phyloP scores from a whole-genome alignment of 768 basidiomycete genomes.

The Pulveroboletus sp. region DNA sequence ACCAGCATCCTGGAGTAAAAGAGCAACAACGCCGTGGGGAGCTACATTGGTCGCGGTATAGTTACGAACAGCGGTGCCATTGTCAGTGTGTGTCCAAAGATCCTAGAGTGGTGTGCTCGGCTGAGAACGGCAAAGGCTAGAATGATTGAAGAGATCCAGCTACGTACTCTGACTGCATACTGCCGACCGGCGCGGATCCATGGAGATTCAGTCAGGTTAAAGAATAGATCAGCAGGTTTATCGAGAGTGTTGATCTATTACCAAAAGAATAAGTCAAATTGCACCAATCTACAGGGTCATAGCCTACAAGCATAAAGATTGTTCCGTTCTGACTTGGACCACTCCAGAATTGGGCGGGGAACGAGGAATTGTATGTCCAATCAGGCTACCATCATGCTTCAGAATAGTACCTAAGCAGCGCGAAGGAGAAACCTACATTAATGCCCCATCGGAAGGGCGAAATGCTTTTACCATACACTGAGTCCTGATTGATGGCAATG shows the following conservation, averaged over 20 bases:
- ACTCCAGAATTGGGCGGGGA: slow-evolving; percentile 66
- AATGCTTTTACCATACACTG: slow-evolving; percentile 54
- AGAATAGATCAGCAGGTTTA: slow-evolving; percentile 50
- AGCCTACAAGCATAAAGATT: slow-evolving; percentile 58
- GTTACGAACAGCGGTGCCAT: slow-evolving; percentile 59
- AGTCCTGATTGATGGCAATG: slow-evolving; percentile 63
- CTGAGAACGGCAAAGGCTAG: too few relatives aligned
- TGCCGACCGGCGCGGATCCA: slow-evolving; percentile 64
- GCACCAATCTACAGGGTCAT: neutral
- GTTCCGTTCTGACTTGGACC: slow-evolving; percentile 58
- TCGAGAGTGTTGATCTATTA: slow-evolving; percentile 53
- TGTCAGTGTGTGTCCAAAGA: slow-evolving; percentile 66
- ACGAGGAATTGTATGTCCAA: slow-evolving; percentile 35
- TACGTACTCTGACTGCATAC: slow-evolving; percentile 54
- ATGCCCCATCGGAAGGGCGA: slow-evolving; percentile 67
- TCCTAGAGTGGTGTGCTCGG: slow-evolving; percentile 39
- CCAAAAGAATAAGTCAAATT: neutral
- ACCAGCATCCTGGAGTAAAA: slow-evolving; percentile 61
- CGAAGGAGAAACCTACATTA: slow-evolving; percentile 40
- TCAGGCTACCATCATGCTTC: slow-evolving; percentile 25
- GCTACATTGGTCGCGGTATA: slow-evolving; percentile 46
- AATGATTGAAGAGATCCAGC: neutral
- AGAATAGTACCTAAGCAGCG: neutral
- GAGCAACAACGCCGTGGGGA: slow-evolving; percentile 60
- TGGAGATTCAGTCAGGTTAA: slow-evolving; percentile 62